A percentile compares a stretch with the other conserved stretches of the same genome.
phyloP scores from a whole-genome alignment of 108 stramenopile species.

The Asterionellopsis glacialis region DNA sequence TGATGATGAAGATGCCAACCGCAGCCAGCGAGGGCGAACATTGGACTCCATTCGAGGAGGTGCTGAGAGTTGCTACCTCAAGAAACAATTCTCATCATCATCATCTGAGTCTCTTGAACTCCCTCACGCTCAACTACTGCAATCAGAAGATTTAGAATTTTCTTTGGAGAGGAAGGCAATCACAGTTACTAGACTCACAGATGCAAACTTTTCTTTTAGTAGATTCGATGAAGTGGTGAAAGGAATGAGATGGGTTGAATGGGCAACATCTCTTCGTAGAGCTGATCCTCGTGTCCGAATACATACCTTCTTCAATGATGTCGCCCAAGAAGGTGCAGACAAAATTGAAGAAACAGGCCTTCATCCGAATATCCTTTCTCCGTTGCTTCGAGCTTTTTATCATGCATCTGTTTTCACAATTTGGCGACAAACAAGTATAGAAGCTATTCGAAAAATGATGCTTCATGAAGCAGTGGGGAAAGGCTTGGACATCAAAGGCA shows the following conservation, averaged over 20 bases:
- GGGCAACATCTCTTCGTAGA: slow-evolving; percentile 35
- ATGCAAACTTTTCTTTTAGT: too few relatives aligned
- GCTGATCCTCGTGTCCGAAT: slow-evolving; percentile 58
- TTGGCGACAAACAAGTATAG: slow-evolving; percentile 62
- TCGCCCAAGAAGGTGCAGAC: slow-evolving; percentile 41
- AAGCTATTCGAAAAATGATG: slow-evolving; percentile 76
- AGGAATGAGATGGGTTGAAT: neutral
- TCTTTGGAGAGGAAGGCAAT: too few relatives aligned
- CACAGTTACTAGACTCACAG: too few relatives aligned
- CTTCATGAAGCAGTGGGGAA: slow-evolving; percentile 55
- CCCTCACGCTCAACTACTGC: too few relatives aligned
- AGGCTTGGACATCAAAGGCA: slow-evolving; percentile 75
- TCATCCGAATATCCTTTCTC: neutral
- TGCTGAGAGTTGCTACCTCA: too few relatives aligned
- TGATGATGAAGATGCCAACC: too few relatives aligned
- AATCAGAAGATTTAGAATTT: too few relatives aligned
- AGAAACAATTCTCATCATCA: too few relatives aligned
- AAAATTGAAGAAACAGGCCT: slow-evolving; percentile 14
- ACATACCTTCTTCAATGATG: slow-evolving; percentile 50
- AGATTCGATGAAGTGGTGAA: too few relatives aligned
- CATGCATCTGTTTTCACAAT: slow-evolving; percentile 56
- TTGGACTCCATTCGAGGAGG: too few relatives aligned
- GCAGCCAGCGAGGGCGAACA: too few relatives aligned
- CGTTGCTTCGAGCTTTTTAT: neutral
- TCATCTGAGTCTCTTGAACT: too few relatives aligned